Evolutionary conservation across 352 stramenopile genomes (phyloP).

Genomic region (Peronospora farinosa): DNA sequence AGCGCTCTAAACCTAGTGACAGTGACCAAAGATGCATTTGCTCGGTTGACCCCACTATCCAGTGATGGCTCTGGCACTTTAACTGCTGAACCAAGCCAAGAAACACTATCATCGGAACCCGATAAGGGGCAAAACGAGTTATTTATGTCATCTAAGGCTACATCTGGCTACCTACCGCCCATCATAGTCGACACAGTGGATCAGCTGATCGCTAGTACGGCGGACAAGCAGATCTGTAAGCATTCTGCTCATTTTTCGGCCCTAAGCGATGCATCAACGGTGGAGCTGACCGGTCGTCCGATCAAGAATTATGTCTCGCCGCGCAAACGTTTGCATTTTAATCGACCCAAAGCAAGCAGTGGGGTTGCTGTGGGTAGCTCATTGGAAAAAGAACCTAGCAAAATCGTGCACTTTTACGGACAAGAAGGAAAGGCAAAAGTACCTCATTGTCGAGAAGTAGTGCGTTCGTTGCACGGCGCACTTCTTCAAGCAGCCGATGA

Average conservation of each 20-base stretch:
- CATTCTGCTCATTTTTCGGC: slow-evolving; percentile 10
- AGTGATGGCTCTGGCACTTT: slow-evolving; percentile 5
- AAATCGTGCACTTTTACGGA: slow-evolving; percentile 8
- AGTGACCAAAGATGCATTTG: slow-evolving; percentile 21
- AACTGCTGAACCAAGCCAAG: slow-evolving; percentile 3
- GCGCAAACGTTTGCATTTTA: slow-evolving; percentile 6
- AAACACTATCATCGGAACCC: neutral
- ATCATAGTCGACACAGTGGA: slow-evolving; percentile 3
- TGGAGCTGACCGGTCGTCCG: slow-evolving; percentile 15
- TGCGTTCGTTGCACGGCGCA: slow-evolving; percentile 15
- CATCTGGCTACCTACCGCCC: neutral
- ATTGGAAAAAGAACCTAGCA: slow-evolving; percentile 11
- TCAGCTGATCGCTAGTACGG: neutral
- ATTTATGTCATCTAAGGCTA: neutral
- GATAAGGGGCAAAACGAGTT: neutral
- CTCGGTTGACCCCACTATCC: slow-evolving; percentile 12
- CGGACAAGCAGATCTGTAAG: slow-evolving; percentile 6
- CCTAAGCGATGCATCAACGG: slow-evolving; percentile 23
- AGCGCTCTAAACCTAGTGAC: slow-evolving; percentile 19
- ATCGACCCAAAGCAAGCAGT: slow-evolving; percentile 1
- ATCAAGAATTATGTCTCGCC: slow-evolving; percentile 19
- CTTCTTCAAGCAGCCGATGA: slow-evolving; percentile 6
- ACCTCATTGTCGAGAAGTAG: slow-evolving; percentile 18
- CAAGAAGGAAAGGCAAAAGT: slow-evolving; percentile 10
- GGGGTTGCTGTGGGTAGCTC: neutral